Evolutionary conservation across 495 filamentous ascomycete genomes (phyloP), one percentile per base, ranked within the genome.

Genomic region (Penicillium steckii): DNA sequence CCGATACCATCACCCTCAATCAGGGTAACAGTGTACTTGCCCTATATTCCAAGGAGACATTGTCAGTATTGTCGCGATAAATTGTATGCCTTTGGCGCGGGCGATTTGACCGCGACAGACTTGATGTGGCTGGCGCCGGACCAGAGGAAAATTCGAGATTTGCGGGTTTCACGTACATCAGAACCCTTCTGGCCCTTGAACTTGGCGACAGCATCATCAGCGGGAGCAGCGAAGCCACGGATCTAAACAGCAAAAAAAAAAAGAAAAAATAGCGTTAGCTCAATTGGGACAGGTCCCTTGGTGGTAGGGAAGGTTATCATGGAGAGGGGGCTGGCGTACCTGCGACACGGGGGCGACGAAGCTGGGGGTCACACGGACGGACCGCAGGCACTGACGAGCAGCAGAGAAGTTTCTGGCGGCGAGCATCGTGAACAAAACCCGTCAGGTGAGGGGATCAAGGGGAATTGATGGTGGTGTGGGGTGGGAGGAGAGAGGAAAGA

Each of bases 1-100:
- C 94, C 94, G 67, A 98, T 98, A 70, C 94, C 94, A 65, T 97
- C 94, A 76, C 94, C 94, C 79, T 98, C 94, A 59, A 98, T 98
- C 71, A 98, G 80, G 62, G 90, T 94, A 62, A 97, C 93, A 37
- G 86, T 89, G 81, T 88, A 98, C 71, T 90, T 90, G 64, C 93
- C 94, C 93, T 97, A 64, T 47, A 27, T 41, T 23, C 41, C 19
- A 44, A 55, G 52, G 2, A 25, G 44, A 50, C 41, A 43, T 6
- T 38, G 44, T 64, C 33, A 58, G 52, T 42, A 56, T 52, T 19
- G 27, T 50, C 22, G 56, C 45, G 27, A 30, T 53, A 21, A 38
- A 30, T 25, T 8, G 8, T 44, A 19, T 27, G 26, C 21, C 48
- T 48, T 24, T 13, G 27, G 40, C 27, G 41, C 17, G 33, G 37